Conservation (phyloP, 2,329 filamentous ascomycete species). For the Pyricularia pennisetigena region DNA sequence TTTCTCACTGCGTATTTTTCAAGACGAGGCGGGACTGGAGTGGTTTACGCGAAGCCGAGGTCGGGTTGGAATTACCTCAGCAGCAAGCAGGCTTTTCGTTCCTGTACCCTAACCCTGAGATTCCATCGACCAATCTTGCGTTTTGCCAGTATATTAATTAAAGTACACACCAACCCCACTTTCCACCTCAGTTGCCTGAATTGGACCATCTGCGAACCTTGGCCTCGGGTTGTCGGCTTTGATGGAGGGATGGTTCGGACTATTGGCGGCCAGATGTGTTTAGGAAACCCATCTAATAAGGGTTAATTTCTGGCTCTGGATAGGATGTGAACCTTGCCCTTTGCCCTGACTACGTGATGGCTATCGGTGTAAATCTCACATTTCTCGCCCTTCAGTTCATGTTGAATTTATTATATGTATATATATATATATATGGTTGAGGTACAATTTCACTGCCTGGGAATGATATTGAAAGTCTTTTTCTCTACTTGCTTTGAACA, state of each 20-base stretch:
- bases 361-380: no score
- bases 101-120: neutral
- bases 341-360: neutral
- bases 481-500: no score
- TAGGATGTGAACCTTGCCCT: neutral
- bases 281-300: neutral
- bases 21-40: constrained; percentile 5
- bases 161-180: neutral
- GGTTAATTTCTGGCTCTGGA: neutral
- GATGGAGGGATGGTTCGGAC: neutral
- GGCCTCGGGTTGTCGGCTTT: neutral
- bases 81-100: neutral
- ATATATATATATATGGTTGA: no score
- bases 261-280: neutral
- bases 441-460: no score
- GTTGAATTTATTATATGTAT: no score
- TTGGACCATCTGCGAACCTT: neutral
- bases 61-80: neutral
- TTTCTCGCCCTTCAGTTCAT: no score
- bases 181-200: neutral
- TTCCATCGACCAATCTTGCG: neutral
- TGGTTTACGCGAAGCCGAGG: neutral
- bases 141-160: no score
- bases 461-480: no score
- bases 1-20: constrained; percentile 7